These are phyloP conservation scores for Ceratobasidium sp. DNA, from an alignment of 1,284 basidiomycete genomes.

Conservation along the genomic window DNA sequence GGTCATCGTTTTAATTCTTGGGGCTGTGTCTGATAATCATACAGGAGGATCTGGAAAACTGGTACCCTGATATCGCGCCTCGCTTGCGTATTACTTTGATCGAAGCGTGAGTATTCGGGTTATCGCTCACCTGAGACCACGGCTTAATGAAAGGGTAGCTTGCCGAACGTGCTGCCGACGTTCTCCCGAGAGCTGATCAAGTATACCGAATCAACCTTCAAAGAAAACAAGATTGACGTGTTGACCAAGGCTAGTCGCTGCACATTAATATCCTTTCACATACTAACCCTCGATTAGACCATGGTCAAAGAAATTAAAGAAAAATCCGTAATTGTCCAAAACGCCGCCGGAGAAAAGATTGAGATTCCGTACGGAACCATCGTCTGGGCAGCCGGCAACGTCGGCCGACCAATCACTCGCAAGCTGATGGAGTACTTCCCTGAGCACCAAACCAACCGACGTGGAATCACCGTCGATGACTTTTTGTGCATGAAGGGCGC, in stretches of 20 bases:
- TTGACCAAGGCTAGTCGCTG: conserved; percentile 61
- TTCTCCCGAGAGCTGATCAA: conserved; percentile 96
- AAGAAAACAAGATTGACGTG: conserved; percentile 94
- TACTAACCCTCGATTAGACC: conserved; percentile 58
- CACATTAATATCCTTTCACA: neutral
- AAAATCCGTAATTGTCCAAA: conserved; percentile 82
- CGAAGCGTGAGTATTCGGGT: conserved; percentile 69
- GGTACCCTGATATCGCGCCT: conserved; percentile 81
- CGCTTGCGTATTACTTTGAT: conserved; percentile 91
- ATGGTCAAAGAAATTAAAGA: conserved; percentile 95
- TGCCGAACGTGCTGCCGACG: conserved; percentile 31
- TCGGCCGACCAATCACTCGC: conserved; percentile 78
- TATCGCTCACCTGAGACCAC: no score
- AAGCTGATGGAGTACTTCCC: conserved; percentile 87
- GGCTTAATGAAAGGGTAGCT: neutral
- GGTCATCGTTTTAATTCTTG: neutral
- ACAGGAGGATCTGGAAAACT: conserved; percentile 86
- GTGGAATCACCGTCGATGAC: conserved; percentile 90
- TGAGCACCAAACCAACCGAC: conserved; percentile 79
- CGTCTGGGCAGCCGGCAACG: conserved; percentile 95
- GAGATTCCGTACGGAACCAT: conserved; percentile 92
- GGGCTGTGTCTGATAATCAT: conserved; percentile 9
- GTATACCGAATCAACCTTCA: conserved; percentile 96
- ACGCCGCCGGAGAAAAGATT: conserved; percentile 81
- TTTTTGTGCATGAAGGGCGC: conserved; percentile 59